Evolutionary conservation across 2,329 filamentous ascomycete species (phyloP).

Genomic region (Madurella mycetomatis): DNA sequence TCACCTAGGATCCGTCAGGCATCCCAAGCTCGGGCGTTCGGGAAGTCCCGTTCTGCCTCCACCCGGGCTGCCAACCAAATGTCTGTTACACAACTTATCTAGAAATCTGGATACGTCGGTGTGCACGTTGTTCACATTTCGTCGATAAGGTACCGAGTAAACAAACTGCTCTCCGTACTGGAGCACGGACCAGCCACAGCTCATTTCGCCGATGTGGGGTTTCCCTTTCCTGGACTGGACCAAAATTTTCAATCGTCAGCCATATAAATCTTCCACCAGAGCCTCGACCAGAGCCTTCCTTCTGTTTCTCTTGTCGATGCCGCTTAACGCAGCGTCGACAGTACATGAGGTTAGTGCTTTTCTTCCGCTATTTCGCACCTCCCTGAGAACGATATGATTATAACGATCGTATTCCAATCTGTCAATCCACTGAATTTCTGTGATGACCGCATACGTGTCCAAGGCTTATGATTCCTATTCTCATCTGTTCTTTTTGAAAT

Average conservation of each 20-base stretch:
- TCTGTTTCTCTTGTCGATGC: slow-evolving; percentile 10
- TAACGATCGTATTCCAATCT: slow-evolving; percentile 45
- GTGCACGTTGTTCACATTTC: no score
- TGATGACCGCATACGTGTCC: slow-evolving; percentile 33
- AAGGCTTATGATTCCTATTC: slow-evolving; percentile 25
- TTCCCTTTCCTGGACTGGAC: no score
- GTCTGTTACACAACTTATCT: no score
- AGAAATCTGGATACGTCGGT: no score
- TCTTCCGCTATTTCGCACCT: neutral
- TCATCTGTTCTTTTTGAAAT: slow-evolving; percentile 1
- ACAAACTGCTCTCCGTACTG: no score
- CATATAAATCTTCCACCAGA: slow-evolving; percentile 11
- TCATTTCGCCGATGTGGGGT: no score
- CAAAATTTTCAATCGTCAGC: neutral
- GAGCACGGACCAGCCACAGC: no score
- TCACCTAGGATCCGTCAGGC: no score
- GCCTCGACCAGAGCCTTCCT: neutral
- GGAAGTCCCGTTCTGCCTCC: no score
- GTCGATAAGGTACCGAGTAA: no score
- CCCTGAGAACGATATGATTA: slow-evolving; percentile 42
- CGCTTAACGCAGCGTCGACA: slow-evolving; percentile 21
- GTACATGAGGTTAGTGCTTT: slow-evolving; percentile 24
- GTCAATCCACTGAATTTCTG: slow-evolving; percentile 56
- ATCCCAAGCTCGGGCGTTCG: no score
- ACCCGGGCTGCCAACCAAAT: no score